Conservation (phyloP, 225 moss, liverwort and hornwort species). For the Anthoceros angustus region DNA sequence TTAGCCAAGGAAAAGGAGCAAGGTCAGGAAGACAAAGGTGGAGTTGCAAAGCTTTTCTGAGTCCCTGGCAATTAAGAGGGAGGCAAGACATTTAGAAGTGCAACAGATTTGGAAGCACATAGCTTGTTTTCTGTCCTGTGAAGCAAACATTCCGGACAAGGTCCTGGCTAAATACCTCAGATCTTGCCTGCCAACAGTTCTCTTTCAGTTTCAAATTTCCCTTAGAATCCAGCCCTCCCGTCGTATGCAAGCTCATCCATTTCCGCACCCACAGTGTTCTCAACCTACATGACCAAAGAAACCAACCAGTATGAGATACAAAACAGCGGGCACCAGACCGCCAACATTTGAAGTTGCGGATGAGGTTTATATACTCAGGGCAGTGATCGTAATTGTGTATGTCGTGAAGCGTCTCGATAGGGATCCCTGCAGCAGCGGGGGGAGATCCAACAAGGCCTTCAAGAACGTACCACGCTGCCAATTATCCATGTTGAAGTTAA, state of each 20-base stretch:
- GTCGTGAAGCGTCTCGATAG: neutral
- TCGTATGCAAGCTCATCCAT: neutral
- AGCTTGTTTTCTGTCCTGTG: too few species aligned
- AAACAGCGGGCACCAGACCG: too few species aligned
- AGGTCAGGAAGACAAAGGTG: neutral
- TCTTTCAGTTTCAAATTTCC: too few species aligned
- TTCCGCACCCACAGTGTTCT: neutral
- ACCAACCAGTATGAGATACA: too few species aligned
- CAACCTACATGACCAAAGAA: too few species aligned
- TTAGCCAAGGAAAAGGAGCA: neutral
- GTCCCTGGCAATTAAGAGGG: neutral
- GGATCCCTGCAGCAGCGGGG: neutral
- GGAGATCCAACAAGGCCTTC: neutral
- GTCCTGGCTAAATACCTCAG: too few species aligned
- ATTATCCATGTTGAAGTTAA: neutral
- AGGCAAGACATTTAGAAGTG: too few species aligned
- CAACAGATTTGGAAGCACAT: too few species aligned
- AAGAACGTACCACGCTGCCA: slow-evolving; percentile 2
- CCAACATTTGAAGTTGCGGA: too few species aligned
- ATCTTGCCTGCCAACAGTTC: too few species aligned
- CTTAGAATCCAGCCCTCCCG: too few species aligned
- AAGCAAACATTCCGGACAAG: too few species aligned
- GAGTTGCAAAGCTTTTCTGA: neutral
- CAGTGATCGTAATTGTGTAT: slow-evolving; percentile 6
- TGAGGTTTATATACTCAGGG: neutral